Evolutionary conservation across 306 rosid species (phyloP).

Genomic region (Datisca glomerata): DNA sequence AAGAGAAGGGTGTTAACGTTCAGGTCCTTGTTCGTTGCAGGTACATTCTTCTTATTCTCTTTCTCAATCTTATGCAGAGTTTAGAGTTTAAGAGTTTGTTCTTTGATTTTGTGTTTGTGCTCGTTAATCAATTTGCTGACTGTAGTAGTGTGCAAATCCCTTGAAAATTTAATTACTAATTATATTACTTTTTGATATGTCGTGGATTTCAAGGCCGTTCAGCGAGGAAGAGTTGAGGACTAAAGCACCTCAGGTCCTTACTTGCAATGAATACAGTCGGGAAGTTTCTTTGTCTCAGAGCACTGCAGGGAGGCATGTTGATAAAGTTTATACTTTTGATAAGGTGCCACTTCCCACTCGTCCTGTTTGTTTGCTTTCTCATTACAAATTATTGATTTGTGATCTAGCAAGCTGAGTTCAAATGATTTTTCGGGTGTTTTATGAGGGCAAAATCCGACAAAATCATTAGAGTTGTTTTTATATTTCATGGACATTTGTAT

Average conservation of each 20-base stretch:
- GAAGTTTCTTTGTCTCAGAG: conserved; percentile 85
- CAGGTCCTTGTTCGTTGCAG: conserved; percentile 97
- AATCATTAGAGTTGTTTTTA: no score
- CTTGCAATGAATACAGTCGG: conserved; percentile 63
- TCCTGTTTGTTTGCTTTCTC: not conserved
- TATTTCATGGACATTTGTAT: no score
- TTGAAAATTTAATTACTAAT: no score
- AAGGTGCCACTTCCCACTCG: conserved; percentile 33
- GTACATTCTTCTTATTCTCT: conserved; percentile 16
- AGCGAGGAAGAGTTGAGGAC: conserved; percentile 84
- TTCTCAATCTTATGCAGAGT: not conserved
- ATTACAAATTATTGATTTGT: no score
- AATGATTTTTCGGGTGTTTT: no score
- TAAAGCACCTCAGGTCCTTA: conserved; percentile 80
- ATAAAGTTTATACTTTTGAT: conserved; percentile 80
- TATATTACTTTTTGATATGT: no score
- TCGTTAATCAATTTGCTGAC: not conserved
- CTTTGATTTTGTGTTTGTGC: not conserved
- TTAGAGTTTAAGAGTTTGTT: not conserved
- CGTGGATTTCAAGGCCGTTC: conserved; percentile 65
- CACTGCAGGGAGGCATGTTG: conserved; percentile 85
- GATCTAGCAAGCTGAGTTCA: no score
- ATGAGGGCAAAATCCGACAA: no score
- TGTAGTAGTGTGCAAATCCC: no score
- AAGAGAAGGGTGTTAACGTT: conserved; percentile 92